Percentiles rank a stretch among this genome's conserved stretches.
These are phyloP conservation scores for Calonectria hongkongensis DNA, from an alignment of 2,329 filamentous ascomycete species.

Conservation along the genomic window DNA sequence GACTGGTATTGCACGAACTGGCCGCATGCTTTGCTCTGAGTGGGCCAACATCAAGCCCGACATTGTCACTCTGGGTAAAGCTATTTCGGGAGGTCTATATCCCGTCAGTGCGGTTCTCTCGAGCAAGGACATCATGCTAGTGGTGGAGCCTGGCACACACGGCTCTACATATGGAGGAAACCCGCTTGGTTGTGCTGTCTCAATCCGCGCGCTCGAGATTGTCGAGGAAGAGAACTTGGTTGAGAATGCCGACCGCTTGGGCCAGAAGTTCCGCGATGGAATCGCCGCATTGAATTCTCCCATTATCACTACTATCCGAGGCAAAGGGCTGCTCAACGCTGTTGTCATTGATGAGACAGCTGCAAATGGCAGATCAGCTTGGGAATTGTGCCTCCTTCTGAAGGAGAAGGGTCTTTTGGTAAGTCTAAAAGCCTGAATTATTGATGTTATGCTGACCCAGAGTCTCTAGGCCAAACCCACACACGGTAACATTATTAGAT, in stretches of 20 bases:
- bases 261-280: conserved; percentile 87
- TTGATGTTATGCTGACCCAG: neutral
- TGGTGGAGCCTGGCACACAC: conserved; percentile 96
- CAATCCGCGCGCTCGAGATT: conserved; percentile 94
- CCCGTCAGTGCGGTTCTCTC: conserved; percentile 94
- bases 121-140: conserved; percentile 94
- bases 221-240: conserved; percentile 94
- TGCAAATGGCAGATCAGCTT: conserved; percentile 89
- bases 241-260: conserved; percentile 86
- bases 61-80: conserved; percentile 95
- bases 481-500: conserved; percentile 97
- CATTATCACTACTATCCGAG: conserved; percentile 87
- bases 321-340: conserved; percentile 95
- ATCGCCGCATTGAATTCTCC: conserved; percentile 84
- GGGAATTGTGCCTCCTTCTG: conserved; percentile 96
- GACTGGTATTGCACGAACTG: conserved; percentile 96
- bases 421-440: conserved; percentile 61
- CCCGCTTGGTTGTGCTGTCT: conserved; percentile 95
- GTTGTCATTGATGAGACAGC: conserved; percentile 95
- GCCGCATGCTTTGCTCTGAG: conserved; percentile 93
- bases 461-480: conserved; percentile 90
- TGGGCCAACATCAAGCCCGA: conserved; percentile 98
- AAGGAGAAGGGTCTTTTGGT: conserved; percentile 97
- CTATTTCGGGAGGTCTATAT: conserved; percentile 98
- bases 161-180: conserved; percentile 98